Evolutionary conservation across 2,329 filamentous ascomycete species (phyloP), one percentile per base, ranked within the genome.

Genomic region (Kalmusia sp.): DNA sequence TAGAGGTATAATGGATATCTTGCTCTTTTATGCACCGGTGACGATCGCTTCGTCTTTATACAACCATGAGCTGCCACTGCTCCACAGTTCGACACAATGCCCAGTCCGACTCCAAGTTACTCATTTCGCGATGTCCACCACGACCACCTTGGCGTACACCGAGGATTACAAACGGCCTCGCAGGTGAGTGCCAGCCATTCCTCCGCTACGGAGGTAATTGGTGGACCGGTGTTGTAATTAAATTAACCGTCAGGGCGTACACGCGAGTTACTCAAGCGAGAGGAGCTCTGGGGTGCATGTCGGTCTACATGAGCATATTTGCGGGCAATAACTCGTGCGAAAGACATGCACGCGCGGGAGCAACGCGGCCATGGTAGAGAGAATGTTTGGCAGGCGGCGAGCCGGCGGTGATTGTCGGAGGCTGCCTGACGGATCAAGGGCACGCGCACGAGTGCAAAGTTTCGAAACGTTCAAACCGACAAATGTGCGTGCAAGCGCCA

Each of bases 251-350:
- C 44, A 47, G 31, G 44, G 44, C 33, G 24, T 30, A 21, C 37
- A 24, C 17, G 31, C 44, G 19, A 21, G 21, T 14, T 17, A 35
- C 9, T 34, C 6, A 38, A 47, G 33, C 33, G 33, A 38, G 27
- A 28, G 24, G 11, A 41, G n/a, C 11, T 4, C 2, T 15, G 14
- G 14, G 33, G 6, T 27, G n/a, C 21, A 9, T 30, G 24, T 27
- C 6, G 14, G 21, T 24, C 14, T 21, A 12, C 11, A 30, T 38
- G 44, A 47, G 44, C 44, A 38, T 7, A 25, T 47, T 47, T 47
- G 44, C 43, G 43, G 9, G n/a, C 9, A 38, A 47, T 30, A 47
- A n/a, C 33, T 47, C 44, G 44, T 37, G 33, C 44, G 44, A 47
- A 30, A 46, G 17, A 21, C 14, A 6, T 7, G 6, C 27, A 17